A percentile compares a stretch with the other conserved stretches of the same genome.
These are phyloP conservation scores for Diaporthe caulivora DNA, from an alignment of 2,329 filamentous ascomycete species.

Conservation along the genomic window DNA sequence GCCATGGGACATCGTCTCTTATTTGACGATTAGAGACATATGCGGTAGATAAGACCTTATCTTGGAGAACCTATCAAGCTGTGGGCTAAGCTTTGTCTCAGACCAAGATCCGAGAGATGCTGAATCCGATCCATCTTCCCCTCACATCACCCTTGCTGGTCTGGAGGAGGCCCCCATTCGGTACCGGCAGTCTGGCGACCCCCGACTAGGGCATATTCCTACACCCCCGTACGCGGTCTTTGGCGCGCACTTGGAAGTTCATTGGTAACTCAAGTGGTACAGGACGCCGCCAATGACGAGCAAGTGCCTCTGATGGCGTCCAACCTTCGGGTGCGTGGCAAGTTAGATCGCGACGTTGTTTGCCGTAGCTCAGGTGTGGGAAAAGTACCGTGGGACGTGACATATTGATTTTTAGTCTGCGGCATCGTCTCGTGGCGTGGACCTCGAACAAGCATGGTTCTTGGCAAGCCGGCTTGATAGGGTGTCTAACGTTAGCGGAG, in stretches of 20 bases:
- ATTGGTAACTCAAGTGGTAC: conserved; percentile 11
- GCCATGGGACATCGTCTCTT: neutral
- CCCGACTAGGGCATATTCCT: neutral
- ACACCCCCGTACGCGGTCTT: neutral
- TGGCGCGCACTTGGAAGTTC: no score
- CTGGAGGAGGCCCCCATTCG: neutral
- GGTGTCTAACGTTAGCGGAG: neutral
- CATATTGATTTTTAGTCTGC: neutral
- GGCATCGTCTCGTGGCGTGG: neutral
- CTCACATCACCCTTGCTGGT: conserved; percentile 1
- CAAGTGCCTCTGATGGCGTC: neutral
- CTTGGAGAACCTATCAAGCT: conserved; percentile 34
- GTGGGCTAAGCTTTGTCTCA: neutral
- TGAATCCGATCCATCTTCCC: neutral
- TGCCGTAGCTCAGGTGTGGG: neutral
- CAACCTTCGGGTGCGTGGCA: neutral
- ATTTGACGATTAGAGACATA: neutral
- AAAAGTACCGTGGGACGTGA: neutral
- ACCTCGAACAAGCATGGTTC: neutral
- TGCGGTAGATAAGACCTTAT: conserved; percentile 34
- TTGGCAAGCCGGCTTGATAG: conserved; percentile 11
- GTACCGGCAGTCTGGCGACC: neutral
- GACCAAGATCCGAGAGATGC: neutral
- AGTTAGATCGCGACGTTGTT: neutral
- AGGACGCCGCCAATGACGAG: neutral